These are phyloP conservation scores for Penicillium canescens DNA, from an alignment of 495 filamentous ascomycete species.

Conservation along the genomic window DNA sequence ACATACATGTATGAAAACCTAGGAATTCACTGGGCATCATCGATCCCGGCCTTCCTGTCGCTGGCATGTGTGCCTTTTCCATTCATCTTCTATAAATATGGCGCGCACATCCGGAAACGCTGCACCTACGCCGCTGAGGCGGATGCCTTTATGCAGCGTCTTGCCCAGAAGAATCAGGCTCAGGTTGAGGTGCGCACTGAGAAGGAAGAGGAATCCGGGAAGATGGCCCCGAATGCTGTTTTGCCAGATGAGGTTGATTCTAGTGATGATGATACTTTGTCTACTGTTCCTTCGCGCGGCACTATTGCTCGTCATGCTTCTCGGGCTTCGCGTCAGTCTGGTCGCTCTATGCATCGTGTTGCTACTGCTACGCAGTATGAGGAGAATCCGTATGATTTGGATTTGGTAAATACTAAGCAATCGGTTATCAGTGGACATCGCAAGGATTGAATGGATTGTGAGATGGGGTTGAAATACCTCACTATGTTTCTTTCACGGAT, in stretches of 20 bases:
- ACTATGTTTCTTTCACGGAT: background rate
- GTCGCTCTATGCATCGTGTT: conserved; percentile 23
- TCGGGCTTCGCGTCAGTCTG: conserved; percentile 31
- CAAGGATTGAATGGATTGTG: conserved; percentile 9
- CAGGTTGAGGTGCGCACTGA: background rate
- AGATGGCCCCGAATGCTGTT: conserved; percentile 2
- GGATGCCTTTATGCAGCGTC: conserved; percentile 33
- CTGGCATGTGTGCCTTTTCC: conserved; percentile 72
- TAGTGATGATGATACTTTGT: conserved; percentile 25
- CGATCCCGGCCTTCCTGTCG: conserved; percentile 71
- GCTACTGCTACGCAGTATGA: conserved; percentile 35
- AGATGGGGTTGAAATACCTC: background rate
- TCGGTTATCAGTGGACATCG: conserved; percentile 29
- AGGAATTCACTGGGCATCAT: conserved; percentile 76
- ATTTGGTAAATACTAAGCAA: conserved; percentile 37
- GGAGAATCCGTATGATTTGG: conserved; percentile 39
- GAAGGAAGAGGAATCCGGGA: conserved; percentile 16
- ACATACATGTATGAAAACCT: conserved; percentile 69
- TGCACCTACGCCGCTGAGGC: conserved; percentile 67
- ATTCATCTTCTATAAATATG: conserved; percentile 72
- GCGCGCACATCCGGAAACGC: conserved; percentile 56
- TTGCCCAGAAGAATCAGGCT: conserved; percentile 26
- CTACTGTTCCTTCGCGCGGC: conserved; percentile 25
- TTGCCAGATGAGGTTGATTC: conserved; percentile 1
- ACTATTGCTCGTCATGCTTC: conserved; percentile 19